Base-by-base conservation (phyloP, 1,284 basidiomycete species). In the Trametes sp. region DNA sequence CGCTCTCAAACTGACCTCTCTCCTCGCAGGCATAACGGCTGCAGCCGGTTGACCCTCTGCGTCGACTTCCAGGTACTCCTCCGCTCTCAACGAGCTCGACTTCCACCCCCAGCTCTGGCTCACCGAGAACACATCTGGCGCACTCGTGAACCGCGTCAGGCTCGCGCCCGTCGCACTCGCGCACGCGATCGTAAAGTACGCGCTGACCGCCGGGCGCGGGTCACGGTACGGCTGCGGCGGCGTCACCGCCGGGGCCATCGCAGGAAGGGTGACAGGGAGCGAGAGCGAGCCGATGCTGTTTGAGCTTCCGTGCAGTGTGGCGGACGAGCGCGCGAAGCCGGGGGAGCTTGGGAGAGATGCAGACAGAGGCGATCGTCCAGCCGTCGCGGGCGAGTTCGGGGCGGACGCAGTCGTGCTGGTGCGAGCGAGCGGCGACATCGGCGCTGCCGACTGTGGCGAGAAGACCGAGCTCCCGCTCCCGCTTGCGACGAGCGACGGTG, bases 121-220 rank as follows among this genome's bases (percentile, higher is more conserved):
- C 50, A 95, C 82, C 24, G 88, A 84, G 73, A 98, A 98, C 51
- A 86, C 83, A 74, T 98, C 95, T 1, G 95, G 96, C 0, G 90
- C 87, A 63, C 92, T 95, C 61, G 87, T 85, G 74, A 98, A 98
- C 50, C 89, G 84, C 49, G 94, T 95, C 70, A 95, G 81, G 24
- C 89, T 90, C 4, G 90, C 88, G 8, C 96, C 95, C 7, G 92
- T 88, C 13, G 90, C 88, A 57, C 87, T 92, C 0, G 92, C 87
- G 72, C 95, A 96, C 62, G 87, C 87, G 64, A 98, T 90, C 48
- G 86, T 86, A 72, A 98, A 98, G 76, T 94, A 95, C 3, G 90
- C 90, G 19, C 84, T 81, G 42, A 93, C 82, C 7, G 82, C 77
- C 35, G 83, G 72, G 21, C 92, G 85, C n/a, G 90, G 86, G 74